A percentile compares a stretch with the other conserved stretches of the same genome.
phyloP scores from a whole-genome alignment of 1,284 basidiomycete species.

The Sphaerobolus stellatus region DNA sequence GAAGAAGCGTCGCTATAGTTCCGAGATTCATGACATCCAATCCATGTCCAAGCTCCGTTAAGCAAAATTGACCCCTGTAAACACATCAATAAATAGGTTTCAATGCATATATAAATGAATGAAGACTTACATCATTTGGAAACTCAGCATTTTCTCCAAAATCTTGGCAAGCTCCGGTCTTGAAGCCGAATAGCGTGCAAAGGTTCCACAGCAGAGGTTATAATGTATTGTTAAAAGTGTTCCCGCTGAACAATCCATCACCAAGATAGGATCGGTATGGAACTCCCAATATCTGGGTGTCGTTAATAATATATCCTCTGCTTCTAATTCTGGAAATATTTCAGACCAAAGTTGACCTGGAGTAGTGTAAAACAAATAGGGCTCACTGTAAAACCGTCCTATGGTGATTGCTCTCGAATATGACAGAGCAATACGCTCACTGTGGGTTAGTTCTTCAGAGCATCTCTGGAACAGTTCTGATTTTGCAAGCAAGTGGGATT shows the following conservation, averaged over 20 bases:
- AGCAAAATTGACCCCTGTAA: slow-evolving; percentile 15
- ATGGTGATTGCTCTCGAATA: background rate
- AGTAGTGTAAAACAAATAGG: background rate
- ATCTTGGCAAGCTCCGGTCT: slow-evolving; percentile 33
- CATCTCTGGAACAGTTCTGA: background rate
- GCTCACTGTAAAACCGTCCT: background rate
- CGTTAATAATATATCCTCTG: slow-evolving; percentile 34
- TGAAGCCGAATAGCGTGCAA: slow-evolving; percentile 32
- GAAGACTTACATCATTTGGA: slow-evolving; percentile 27
- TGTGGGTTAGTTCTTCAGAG: background rate
- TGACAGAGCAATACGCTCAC: background rate
- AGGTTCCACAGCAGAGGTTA: slow-evolving; percentile 43
- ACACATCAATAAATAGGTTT: slow-evolving; percentile 4
- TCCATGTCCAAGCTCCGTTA: slow-evolving; percentile 16
- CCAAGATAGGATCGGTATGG: slow-evolving; percentile 38
- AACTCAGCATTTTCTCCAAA: slow-evolving; percentile 30
- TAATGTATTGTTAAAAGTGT: slow-evolving; percentile 44
- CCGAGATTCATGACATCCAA: slow-evolving; percentile 12
- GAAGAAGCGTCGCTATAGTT: slow-evolving; percentile 7
- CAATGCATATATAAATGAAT: slow-evolving; percentile 21
- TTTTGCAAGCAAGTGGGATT: background rate
- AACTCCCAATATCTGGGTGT: slow-evolving; percentile 41
- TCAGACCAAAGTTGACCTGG: background rate
- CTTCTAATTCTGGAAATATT: slow-evolving; percentile 28
- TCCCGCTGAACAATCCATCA: slow-evolving; percentile 37